Conservation (phyloP, 2,329 filamentous ascomycete species). For the Capronia coronata region DNA sequence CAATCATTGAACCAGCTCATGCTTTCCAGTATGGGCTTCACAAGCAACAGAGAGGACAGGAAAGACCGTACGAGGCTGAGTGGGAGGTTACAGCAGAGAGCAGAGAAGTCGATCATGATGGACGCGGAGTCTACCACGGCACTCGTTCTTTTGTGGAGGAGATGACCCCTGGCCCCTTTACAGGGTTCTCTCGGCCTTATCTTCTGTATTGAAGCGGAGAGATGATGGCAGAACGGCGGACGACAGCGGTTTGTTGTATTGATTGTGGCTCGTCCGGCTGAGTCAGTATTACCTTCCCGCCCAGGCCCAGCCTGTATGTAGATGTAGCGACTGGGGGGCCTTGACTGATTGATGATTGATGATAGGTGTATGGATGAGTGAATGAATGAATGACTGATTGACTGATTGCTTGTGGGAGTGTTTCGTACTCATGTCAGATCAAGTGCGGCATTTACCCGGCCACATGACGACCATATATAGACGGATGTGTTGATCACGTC, state of each 20-base stretch:
- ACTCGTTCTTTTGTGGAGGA: slow-evolving; percentile 1
- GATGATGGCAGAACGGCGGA: background rate
- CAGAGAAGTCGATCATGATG: background rate
- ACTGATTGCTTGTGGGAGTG: no score
- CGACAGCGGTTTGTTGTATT: no score
- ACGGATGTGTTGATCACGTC: background rate
- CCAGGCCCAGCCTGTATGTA: no score
- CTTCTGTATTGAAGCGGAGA: slow-evolving; percentile 12
- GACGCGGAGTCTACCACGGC: background rate
- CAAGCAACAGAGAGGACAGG: no score
- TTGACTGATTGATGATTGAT: no score
- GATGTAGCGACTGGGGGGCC: no score
- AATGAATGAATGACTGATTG: background rate
- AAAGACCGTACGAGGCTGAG: background rate
- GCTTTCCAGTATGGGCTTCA: background rate
- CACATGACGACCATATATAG: background rate
- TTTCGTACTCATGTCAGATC: no score
- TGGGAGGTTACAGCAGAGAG: background rate
- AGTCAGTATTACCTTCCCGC: no score
- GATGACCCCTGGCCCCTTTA: slow-evolving; percentile 6
- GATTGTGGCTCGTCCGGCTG: no score
- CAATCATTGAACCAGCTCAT: background rate
- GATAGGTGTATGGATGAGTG: no score
- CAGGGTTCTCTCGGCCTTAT: slow-evolving; percentile 17
- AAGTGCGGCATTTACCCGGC: background rate